These are phyloP conservation scores for Ceratobasidium sp. DNA, from an alignment of 1,284 basidiomycete genomes.

Conservation along the genomic window DNA sequence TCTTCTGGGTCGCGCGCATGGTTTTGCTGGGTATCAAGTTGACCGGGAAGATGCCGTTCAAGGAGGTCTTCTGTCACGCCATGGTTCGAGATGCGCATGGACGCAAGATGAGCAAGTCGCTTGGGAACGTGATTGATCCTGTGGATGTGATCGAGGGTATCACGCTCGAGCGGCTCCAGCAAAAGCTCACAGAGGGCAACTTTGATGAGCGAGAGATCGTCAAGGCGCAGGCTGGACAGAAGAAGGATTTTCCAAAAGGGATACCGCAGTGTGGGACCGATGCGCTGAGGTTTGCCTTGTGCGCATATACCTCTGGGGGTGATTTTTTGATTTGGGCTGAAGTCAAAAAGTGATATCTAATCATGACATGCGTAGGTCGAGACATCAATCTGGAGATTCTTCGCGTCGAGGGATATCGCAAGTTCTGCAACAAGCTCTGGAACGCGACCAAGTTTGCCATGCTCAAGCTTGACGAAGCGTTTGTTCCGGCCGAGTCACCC, in stretches of 20 bases:
- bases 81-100: slow-evolving; percentile 99
- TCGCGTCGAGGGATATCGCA: slow-evolving; percentile 98
- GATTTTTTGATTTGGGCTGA: slow-evolving; percentile 42
- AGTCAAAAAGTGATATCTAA: neutral
- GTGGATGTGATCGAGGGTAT: slow-evolving; percentile 94
- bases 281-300: slow-evolving; percentile 93
- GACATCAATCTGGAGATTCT: slow-evolving; percentile 97
- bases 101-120: slow-evolving; percentile 98
- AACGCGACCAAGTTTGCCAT: slow-evolving; percentile 99
- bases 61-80: slow-evolving; percentile 98
- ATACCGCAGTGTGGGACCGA: slow-evolving; percentile 99
- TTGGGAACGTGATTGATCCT: slow-evolving; percentile 98
- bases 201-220: slow-evolving; percentile 92
- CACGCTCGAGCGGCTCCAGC: slow-evolving; percentile 82
- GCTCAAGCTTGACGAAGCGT: slow-evolving; percentile 86
- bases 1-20: slow-evolving; percentile 99
- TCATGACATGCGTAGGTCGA: slow-evolving; percentile 68
- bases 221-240: slow-evolving; percentile 94
- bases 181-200: slow-evolving; percentile 90
- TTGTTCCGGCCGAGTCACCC: slow-evolving; percentile 73
- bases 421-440: slow-evolving; percentile 99
- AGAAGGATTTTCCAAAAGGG: slow-evolving; percentile 99
- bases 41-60: slow-evolving; percentile 92
- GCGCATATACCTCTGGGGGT: slow-evolving; percentile 90
- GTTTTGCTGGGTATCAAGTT: slow-evolving; percentile 91